These are phyloP conservation scores for Perilla frutescens DNA, from an alignment of 257 asterid genomes.

Conservation along the genomic window DNA sequence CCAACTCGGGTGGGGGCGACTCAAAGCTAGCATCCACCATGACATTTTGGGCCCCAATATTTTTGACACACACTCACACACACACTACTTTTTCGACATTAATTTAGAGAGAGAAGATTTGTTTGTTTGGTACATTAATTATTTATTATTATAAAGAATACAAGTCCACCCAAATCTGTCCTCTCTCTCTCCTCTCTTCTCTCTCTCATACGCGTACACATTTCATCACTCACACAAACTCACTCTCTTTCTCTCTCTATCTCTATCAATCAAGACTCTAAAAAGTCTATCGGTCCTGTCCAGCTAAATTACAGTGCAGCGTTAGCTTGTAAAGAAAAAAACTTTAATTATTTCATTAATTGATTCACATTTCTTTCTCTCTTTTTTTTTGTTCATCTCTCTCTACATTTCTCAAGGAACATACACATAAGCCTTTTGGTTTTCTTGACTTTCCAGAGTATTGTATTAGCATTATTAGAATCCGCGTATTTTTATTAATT, in stretches of 20 bases:
- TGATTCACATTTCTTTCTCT: neutral
- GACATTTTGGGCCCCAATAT: conserved; percentile 35
- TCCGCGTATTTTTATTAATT: neutral
- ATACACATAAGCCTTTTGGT: conserved; percentile 35
- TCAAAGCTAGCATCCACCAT: conserved; percentile 24
- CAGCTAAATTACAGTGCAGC: conserved; percentile 62
- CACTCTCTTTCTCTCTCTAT: conserved; percentile 39
- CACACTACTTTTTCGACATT: conserved; percentile 22
- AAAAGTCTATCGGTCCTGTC: conserved; percentile 42
- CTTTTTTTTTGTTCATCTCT: neutral
- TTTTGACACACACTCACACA: conserved; percentile 21
- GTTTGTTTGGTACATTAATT: conserved; percentile 27
- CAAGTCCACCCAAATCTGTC: conserved; percentile 32
- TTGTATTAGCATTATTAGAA: conserved; percentile 8
- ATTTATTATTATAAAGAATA: conserved; percentile 8
- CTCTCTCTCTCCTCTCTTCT: conserved; percentile 6
- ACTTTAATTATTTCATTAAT: conserved; percentile 8
- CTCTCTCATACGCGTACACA: conserved; percentile 28
- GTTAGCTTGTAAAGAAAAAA: conserved; percentile 49
- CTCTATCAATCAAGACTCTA: conserved; percentile 28
- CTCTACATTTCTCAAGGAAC: conserved; percentile 27
- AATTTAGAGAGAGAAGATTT: conserved; percentile 27
- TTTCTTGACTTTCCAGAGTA: conserved; percentile 44
- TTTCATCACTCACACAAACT: conserved; percentile 18
- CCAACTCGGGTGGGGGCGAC: conserved; percentile 41